Base-by-base conservation (phyloP, 495 filamentous ascomycete genomes). In the Astrothelium macrocarpum region DNA sequence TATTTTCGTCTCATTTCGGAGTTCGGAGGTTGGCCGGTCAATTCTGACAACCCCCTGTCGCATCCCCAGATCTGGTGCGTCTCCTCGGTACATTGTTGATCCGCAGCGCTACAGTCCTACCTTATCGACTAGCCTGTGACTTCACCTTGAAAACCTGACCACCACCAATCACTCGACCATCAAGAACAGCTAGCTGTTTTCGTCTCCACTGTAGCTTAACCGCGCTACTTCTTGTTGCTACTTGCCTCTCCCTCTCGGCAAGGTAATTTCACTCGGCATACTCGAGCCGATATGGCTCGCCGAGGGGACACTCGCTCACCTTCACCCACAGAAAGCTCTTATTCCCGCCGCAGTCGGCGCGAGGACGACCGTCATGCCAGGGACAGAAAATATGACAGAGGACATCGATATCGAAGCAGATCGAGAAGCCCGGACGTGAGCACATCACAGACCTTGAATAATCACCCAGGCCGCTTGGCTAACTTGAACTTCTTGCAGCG, bases 271-370 rank as follows among this genome's bases (percentile, higher is more conserved):
- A 36, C 59, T 60, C 20, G 32, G 28, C 59, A 32, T 32, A 34
- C 49, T 31, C 34, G 34, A 43, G 34, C 18, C 34, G 25, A 26
- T 20, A 43, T 62, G 34, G 60, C 34, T 49, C 34, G 60, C 34
- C 34, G 32, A 56, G 62, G 62, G 46, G 36, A 58, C 45, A 45
- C 62, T 36, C 62, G 62, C 62, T 63, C 62, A 63, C 62, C 62
- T 18, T 63, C 62, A 53, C 62, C 62, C 32, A 58, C 62, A 63
- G 62, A 53, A 63, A 63, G 62, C 49, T 63, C 62, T 28, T 63
- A 58, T n/a, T 63, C 62, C 11, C 49, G 49, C 29, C 62, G 62
- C 45, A 63, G 62, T 26, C 62, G 62, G 25, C 62, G 62, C 16
- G 62, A 63, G 23, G 62, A 63, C 36, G 62, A 63, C 25, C 62